Conservation (phyloP, 768 basidiomycete genomes). For the Russula dissimulans region DNA sequence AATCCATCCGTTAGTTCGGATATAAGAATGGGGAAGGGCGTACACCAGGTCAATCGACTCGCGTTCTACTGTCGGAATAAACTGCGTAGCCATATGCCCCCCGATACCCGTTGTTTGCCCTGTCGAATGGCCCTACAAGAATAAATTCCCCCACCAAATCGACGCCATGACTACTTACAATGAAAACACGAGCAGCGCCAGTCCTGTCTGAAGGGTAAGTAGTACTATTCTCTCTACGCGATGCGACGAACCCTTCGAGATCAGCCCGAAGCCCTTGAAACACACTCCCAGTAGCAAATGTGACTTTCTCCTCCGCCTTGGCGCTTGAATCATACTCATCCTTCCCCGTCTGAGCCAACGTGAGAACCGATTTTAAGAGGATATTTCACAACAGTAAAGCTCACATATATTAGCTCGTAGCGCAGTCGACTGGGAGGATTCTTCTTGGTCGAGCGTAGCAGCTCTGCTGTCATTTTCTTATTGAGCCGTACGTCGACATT, state of each 20-base stretch:
- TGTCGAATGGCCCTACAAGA: slow-evolving; percentile 70
- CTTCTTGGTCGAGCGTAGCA: slow-evolving; percentile 92
- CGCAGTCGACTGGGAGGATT: slow-evolving; percentile 68
- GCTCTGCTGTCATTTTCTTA: slow-evolving; percentile 58
- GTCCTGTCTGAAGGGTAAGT: slow-evolving; percentile 30
- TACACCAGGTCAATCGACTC: slow-evolving; percentile 87
- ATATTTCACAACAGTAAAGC: slow-evolving; percentile 21
- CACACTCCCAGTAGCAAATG: slow-evolving; percentile 61
- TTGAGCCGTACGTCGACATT: slow-evolving; percentile 55
- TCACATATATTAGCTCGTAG: slow-evolving; percentile 79
- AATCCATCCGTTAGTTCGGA: background rate
- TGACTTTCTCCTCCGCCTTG: slow-evolving; percentile 53
- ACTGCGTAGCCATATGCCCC: slow-evolving; percentile 66
- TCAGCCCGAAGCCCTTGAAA: slow-evolving; percentile 85
- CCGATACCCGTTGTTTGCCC: slow-evolving; percentile 83
- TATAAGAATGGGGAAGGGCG: slow-evolving; percentile 21
- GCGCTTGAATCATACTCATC: slow-evolving; percentile 69
- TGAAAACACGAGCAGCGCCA: slow-evolving; percentile 74
- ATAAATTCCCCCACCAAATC: background rate
- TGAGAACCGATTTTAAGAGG: background rate
- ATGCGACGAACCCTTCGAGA: slow-evolving; percentile 55
- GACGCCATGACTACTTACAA: slow-evolving; percentile 37
- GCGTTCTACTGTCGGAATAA: slow-evolving; percentile 93
- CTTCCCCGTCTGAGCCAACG: slow-evolving; percentile 54
- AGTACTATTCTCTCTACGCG: background rate